Conservation (phyloP, 2,329 filamentous ascomycete species). For the Trichophyton simii region DNA sequence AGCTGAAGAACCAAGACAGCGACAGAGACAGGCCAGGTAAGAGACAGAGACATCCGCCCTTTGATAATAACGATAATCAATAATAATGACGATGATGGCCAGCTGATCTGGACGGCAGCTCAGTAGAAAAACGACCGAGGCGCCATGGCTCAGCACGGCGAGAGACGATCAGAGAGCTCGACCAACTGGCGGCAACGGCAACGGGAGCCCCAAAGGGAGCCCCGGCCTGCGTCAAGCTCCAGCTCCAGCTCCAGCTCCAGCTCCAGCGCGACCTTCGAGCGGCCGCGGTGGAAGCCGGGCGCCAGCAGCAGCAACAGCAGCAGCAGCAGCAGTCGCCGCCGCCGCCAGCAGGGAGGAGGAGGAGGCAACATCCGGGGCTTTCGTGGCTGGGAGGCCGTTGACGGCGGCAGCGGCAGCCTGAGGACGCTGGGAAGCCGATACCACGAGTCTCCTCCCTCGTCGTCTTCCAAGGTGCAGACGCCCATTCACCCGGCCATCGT, state of each 20-base stretch:
- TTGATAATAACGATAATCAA: neutral
- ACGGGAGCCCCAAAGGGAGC: neutral
- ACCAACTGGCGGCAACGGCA: slow-evolving; percentile 1
- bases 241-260: too few relatives aligned
- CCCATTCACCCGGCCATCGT: slow-evolving; percentile 19
- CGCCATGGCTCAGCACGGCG: neutral
- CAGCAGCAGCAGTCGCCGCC: too few relatives aligned
- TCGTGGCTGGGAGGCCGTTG: neutral
- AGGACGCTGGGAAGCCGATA: neutral
- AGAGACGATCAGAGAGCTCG: slow-evolving; percentile 2
- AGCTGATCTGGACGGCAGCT: neutral
- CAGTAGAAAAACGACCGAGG: neutral
- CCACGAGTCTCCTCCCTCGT: neutral
- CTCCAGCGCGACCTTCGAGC: neutral
- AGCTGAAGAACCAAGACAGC: neutral
- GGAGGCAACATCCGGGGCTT: neutral
- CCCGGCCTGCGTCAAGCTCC: neutral
- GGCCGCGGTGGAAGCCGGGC: neutral
- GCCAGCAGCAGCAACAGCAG: neutral
- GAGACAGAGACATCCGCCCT: neutral
- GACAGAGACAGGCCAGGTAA: neutral
- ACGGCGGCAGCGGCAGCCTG: neutral
- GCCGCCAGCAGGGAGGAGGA: neutral
- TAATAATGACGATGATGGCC: too few relatives aligned
- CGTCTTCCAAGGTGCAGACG: neutral